Conservation (phyloP, 106 monocot genomes). For the Vanilla planifolia region DNA sequence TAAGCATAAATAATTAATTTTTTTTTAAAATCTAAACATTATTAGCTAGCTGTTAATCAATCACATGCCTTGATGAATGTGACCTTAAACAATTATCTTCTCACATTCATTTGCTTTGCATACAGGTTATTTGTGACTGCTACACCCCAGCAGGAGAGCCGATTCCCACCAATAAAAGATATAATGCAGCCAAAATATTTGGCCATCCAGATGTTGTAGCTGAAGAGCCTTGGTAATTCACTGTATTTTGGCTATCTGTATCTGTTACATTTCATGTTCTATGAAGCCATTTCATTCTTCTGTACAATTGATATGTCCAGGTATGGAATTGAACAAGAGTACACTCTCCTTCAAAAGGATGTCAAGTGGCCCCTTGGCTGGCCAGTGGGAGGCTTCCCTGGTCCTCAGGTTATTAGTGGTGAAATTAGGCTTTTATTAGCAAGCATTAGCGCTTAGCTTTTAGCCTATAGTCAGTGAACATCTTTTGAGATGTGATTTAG, state of each 20-base stretch:
- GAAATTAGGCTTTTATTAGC: background rate
- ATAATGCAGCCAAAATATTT: constrained; percentile 53
- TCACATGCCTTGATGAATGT: no score
- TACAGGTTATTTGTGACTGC: constrained; percentile 66
- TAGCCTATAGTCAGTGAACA: no score
- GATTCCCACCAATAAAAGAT: constrained; percentile 62
- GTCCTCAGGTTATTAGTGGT: constrained; percentile 33
- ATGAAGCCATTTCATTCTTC: background rate
- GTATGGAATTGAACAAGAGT: constrained; percentile 78
- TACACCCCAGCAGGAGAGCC: constrained; percentile 57
- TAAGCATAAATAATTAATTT: background rate
- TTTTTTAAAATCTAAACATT: background rate
- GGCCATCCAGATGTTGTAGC: constrained; percentile 36
- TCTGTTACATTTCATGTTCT: background rate
- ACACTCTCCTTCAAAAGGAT: constrained; percentile 61
- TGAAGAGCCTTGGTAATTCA: constrained; percentile 47
- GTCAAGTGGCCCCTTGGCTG: constrained; percentile 65
- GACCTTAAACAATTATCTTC: no score
- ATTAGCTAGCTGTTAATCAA: no score
- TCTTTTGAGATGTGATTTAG: no score
- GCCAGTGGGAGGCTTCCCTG: constrained; percentile 70
- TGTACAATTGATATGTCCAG: constrained; percentile 8
- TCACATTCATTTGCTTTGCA: background rate
- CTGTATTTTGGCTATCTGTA: background rate
- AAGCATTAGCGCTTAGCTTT: background rate